Evolutionary conservation across 2,329 filamentous ascomycete genomes (phyloP).

Genomic region (Aphanoascus verrucosus): DNA sequence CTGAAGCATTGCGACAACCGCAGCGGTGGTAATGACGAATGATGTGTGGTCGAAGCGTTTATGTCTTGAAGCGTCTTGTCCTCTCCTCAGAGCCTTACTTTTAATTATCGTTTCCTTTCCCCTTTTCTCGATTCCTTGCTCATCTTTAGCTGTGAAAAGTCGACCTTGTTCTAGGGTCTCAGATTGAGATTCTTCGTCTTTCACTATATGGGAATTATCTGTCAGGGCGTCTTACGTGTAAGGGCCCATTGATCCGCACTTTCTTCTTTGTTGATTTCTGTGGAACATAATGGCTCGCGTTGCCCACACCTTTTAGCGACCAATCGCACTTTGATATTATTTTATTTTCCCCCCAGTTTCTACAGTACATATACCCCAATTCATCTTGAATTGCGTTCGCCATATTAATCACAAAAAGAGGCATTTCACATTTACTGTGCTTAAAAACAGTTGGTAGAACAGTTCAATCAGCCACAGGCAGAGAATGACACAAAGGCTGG

Average conservation of each 20-base stretch:
- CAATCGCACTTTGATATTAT: no score
- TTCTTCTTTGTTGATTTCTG: not conserved
- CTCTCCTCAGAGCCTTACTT: no score
- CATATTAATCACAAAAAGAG: no score
- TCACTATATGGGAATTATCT: no score
- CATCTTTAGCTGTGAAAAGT: not conserved
- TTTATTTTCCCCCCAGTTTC: no score
- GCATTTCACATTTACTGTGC: no score
- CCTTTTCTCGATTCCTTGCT: not conserved
- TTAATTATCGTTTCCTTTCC: not conserved
- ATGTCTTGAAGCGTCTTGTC: no score
- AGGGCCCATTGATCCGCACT: not conserved
- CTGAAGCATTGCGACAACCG: conserved; percentile 29
- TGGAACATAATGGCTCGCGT: not conserved
- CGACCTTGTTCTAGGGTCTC: not conserved
- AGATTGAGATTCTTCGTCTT: no score
- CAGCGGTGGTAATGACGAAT: not conserved
- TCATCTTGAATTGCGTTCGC: not conserved
- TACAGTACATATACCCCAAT: not conserved
- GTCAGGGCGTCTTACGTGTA: no score
- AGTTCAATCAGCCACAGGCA: no score
- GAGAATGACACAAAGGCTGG: no score
- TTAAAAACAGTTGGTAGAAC: no score
- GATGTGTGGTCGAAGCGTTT: not conserved
- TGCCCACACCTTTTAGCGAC: not conserved